These are phyloP conservation scores for Meredithiella fracta DNA, from an alignment of 2,329 filamentous ascomycete species.

Conservation along the genomic window DNA sequence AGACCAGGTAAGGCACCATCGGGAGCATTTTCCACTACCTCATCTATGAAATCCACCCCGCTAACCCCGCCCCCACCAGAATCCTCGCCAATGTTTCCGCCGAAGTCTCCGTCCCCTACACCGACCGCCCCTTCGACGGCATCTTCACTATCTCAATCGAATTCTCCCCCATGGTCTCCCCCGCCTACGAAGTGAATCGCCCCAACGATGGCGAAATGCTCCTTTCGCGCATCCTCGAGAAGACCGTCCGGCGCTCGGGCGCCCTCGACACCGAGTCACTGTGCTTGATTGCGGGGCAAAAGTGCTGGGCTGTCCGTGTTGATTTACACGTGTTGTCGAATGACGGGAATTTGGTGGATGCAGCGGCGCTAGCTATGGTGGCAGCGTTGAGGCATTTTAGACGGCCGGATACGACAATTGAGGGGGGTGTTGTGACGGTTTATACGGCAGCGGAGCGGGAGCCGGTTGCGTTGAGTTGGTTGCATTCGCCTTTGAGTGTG, in stretches of 20 bases:
- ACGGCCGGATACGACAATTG: conserved; percentile 73
- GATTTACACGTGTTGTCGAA: conserved; percentile 85
- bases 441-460: conserved; percentile 75
- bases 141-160: conserved; percentile 86
- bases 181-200: conserved; percentile 72
- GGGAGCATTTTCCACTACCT: not conserved
- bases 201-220: conserved; percentile 72
- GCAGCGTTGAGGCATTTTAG: conserved; percentile 82
- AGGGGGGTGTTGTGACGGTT: conserved; percentile 69
- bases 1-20: conserved; percentile 51
- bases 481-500: conserved; percentile 82
- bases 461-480: conserved; percentile 74
- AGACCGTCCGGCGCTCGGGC: conserved; percentile 79
- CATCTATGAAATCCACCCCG: conserved; percentile 5
- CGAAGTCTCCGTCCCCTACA: conserved; percentile 69
- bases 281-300: conserved; percentile 77
- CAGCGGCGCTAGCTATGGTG: conserved; percentile 70
- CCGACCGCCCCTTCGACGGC: conserved; percentile 87
- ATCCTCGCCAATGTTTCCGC: conserved; percentile 73
- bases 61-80: conserved; percentile 29
- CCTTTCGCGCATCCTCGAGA: conserved; percentile 77
- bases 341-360: conserved; percentile 80
- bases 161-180: conserved; percentile 80
- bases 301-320: conserved; percentile 80
- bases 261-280: conserved; percentile 91